These are phyloP conservation scores for Trichophyton equinum DNA, from an alignment of 2,329 filamentous ascomycete genomes.

Conservation along the genomic window DNA sequence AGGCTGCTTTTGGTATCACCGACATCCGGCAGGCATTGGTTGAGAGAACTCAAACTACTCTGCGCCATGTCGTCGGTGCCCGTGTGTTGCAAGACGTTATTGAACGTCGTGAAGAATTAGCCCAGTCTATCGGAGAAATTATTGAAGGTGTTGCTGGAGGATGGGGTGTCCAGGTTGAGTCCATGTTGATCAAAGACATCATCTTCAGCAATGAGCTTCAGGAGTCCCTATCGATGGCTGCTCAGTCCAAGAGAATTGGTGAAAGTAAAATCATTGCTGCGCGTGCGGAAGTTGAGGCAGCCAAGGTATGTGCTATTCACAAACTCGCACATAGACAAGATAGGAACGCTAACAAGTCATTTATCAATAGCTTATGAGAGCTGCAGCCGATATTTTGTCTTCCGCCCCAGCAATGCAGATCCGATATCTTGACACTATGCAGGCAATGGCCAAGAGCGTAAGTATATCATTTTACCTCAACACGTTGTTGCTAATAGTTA, in stretches of 20 bases:
- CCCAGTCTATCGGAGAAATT: slow-evolving; percentile 87
- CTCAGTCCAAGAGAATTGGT: slow-evolving; percentile 95
- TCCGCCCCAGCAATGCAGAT: slow-evolving; percentile 97
- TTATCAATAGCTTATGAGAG: slow-evolving; percentile 26
- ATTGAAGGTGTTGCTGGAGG: slow-evolving; percentile 89
- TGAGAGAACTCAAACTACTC: slow-evolving; percentile 93
- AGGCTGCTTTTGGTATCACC: slow-evolving; percentile 89
- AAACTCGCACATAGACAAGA: background rate
- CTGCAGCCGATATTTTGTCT: slow-evolving; percentile 85
- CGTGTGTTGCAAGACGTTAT: slow-evolving; percentile 96
- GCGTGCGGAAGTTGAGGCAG: slow-evolving; percentile 88
- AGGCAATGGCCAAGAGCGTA: slow-evolving; percentile 85
- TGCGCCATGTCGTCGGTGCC: slow-evolving; percentile 91
- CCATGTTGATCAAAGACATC: slow-evolving; percentile 99
- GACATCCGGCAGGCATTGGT: slow-evolving; percentile 93
- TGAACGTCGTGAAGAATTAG: slow-evolving; percentile 93
- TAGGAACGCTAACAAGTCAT: background rate
- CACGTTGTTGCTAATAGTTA: background rate
- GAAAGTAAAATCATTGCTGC: slow-evolving; percentile 98
- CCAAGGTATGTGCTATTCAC: slow-evolving; percentile 52
- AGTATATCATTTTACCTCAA: background rate
- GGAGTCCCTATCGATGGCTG: slow-evolving; percentile 93
- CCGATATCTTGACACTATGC: slow-evolving; percentile 95
- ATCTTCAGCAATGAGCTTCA: slow-evolving; percentile 93
- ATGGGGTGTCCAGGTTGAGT: slow-evolving; percentile 94